Percentiles rank a stretch among this genome's conserved stretches.
These are phyloP conservation scores for Chrysoporthe austroafricana DNA, from an alignment of 2,329 filamentous ascomycete genomes.

Conservation along the genomic window DNA sequence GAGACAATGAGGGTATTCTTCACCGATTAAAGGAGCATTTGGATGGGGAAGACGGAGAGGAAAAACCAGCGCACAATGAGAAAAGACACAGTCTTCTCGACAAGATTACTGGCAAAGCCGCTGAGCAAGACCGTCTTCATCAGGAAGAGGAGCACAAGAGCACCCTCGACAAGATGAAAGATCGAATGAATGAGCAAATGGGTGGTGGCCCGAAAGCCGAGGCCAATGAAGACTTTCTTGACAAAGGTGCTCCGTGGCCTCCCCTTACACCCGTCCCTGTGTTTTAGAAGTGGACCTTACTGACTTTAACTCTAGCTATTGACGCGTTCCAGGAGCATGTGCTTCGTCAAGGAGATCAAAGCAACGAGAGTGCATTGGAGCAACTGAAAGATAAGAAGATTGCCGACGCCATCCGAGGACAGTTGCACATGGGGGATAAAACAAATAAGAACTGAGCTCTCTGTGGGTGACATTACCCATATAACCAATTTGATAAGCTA, in stretches of 20 bases:
- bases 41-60: conserved; percentile 9
- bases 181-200: conserved; percentile 72
- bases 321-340: conserved; percentile 79
- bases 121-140: conserved; percentile 23
- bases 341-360: conserved; percentile 71
- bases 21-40: conserved; percentile 20
- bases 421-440: conserved; percentile 45
- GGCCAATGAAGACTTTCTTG: conserved; percentile 79
- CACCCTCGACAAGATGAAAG: conserved; percentile 33
- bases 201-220: conserved; percentile 76
- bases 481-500: not conserved
- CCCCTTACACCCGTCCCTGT: not conserved
- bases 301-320: conserved; percentile 57
- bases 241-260: conserved; percentile 64
- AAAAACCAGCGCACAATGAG: not conserved
- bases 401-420: conserved; percentile 68
- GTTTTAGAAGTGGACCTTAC: not conserved
- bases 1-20: conserved; percentile 25
- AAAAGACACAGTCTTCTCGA: conserved; percentile 22
- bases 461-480: too few species aligned
- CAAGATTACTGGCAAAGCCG: conserved; percentile 25
- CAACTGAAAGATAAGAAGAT: conserved; percentile 85
- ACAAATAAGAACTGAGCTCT: not conserved
- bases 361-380: conserved; percentile 73
- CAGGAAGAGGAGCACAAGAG: conserved; percentile 24